These are phyloP conservation scores for Aspergillus clavatus DNA, from an alignment of 2,329 filamentous ascomycete genomes.

Conservation along the genomic window DNA sequence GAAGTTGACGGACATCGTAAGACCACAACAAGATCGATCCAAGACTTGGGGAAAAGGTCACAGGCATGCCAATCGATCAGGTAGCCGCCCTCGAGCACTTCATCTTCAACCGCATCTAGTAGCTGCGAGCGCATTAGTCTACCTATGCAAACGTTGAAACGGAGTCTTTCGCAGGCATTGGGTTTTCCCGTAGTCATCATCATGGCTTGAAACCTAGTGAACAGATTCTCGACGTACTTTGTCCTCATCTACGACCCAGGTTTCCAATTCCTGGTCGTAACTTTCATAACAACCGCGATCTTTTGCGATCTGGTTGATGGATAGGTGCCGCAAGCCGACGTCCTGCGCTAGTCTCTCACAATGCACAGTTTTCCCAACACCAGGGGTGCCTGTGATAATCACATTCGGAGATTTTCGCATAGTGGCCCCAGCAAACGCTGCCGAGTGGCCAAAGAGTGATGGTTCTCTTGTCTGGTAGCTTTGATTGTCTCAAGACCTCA, in stretches of 20 bases:
- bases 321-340: slow-evolving; percentile 74
- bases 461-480: neutral
- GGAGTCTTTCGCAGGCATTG: neutral
- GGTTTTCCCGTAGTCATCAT: neutral
- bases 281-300: slow-evolving; percentile 81
- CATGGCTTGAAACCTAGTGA: neutral
- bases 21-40: slow-evolving; percentile 94
- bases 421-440: slow-evolving; percentile 9
- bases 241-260: slow-evolving; percentile 94
- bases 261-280: slow-evolving; percentile 77
- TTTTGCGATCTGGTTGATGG: slow-evolving; percentile 88
- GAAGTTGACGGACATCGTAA: slow-evolving; percentile 71
- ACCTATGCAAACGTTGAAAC: slow-evolving; percentile 8
- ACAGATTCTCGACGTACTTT: slow-evolving; percentile 55
- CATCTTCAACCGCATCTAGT: slow-evolving; percentile 81
- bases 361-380: slow-evolving; percentile 92
- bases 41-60: slow-evolving; percentile 86
- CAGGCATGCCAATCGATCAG: slow-evolving; percentile 98
- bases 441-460: neutral
- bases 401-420: slow-evolving; percentile 66
- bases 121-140: slow-evolving; percentile 44
- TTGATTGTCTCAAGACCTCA: neutral
- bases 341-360: slow-evolving; percentile 73
- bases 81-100: slow-evolving; percentile 71
- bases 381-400: slow-evolving; percentile 90